Evolutionary conservation across 495 filamentous ascomycete species (phyloP), one percentile per base, ranked within the genome.

Genomic region (Hamigera avellanea): DNA sequence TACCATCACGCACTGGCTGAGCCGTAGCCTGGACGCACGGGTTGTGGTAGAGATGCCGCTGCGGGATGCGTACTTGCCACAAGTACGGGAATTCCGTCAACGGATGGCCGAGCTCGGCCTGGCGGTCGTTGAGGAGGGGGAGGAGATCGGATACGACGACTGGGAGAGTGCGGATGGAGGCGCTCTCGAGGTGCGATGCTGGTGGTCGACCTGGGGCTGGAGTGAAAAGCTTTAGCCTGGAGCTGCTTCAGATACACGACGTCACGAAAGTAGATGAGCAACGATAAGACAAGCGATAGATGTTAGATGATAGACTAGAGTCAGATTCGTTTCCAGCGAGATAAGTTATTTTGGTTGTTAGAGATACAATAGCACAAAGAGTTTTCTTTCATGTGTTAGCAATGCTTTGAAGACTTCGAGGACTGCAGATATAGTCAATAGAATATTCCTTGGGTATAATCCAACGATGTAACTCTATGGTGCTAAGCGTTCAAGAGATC

Each of bases 131-230:
- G 63, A 69, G 10, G 66, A 81, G 45, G 82, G 79, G 0, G 60
- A 72, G 29, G 81, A 86, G 52, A 54, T 55, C 1, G 82, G 81
- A 2, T 69, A 69, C 40, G 81, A 86, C 49, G 81, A 86, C 46
- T 86, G 81, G 81, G 75, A 71, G 26, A 50, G 54, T 26, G 54
- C 52, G 0, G 58, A 62, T 31, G 69, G 60, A 13, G 64, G 57
- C 19, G 67, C 60, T 28, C 50, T 65, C 9, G 69, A 67, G 25
- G 76, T 83, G 16, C 62, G 54, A 21, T 80, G 77, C 51, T 80
- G 76, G 79, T 84, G 78, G 79, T 69, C 67, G 7, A 51, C 78
- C 26, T 82, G 75, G 73, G 61, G 61, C 14, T 70, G 66, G 69
- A 60, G 53, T 35, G 64, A 69, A 46, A 58, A 54, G 48, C 44